These are phyloP conservation scores for Psidium guajava DNA, from an alignment of 345 rosid genomes.

Conservation along the genomic window DNA sequence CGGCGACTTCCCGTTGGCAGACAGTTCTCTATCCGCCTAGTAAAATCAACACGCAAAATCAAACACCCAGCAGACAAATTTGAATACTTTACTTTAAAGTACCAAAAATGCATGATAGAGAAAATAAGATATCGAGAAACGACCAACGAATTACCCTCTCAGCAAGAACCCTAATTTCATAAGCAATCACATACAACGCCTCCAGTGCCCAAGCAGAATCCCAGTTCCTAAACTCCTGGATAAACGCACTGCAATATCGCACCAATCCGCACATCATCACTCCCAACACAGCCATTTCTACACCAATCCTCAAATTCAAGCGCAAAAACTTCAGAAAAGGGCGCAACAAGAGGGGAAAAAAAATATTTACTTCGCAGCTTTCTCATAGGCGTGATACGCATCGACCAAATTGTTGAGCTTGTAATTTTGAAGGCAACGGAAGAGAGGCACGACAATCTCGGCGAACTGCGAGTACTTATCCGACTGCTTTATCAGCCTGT, in stretches of 20 bases:
- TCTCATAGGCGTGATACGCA: conserved; percentile 67
- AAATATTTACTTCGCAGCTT: conserved; percentile 52
- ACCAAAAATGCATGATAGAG: neutral
- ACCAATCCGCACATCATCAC: neutral
- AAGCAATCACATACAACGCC: conserved; percentile 72
- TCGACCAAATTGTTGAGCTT: conserved; percentile 60
- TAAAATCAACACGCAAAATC: neutral
- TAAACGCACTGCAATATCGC: conserved; percentile 47
- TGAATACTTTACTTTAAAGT: neutral
- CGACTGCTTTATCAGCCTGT: conserved; percentile 66
- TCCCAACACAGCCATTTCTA: neutral
- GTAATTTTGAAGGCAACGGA: conserved; percentile 75
- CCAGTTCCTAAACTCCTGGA: conserved; percentile 99
- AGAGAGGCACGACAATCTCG: conserved; percentile 51
- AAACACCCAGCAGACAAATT: neutral
- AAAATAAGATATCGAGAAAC: neutral
- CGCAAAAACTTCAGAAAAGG: neutral
- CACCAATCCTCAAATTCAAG: neutral
- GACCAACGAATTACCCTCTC: conserved; percentile 50
- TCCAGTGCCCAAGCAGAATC: conserved; percentile 96
- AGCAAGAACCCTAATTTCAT: conserved; percentile 89
- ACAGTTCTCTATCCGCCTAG: conserved; percentile 84
- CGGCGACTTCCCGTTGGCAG: conserved; percentile 71
- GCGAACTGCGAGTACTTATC: conserved; percentile 59
- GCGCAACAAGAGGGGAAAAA: neutral